Conservation (phyloP, 345 rosid species). For the Eucalyptus viminalis region DNA sequence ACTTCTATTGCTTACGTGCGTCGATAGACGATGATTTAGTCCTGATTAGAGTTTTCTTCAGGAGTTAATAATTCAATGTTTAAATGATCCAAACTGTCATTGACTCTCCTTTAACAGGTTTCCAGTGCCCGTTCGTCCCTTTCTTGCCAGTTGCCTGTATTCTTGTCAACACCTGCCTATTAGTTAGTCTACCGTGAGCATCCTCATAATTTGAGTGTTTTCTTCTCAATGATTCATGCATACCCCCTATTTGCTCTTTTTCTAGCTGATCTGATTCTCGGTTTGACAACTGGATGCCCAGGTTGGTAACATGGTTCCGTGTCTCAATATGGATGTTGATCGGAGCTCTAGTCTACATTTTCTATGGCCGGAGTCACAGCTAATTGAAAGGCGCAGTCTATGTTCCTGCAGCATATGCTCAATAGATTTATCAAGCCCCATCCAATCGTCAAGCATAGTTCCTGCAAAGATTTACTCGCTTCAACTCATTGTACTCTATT, state of each 20-base stretch:
- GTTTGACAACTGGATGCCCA: neutral
- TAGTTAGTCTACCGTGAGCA: slow-evolving; percentile 84
- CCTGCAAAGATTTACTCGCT: neutral
- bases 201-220: neutral
- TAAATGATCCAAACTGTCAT: neutral
- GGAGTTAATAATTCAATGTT: neutral
- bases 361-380: slow-evolving; percentile 67
- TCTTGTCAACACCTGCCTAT: slow-evolving; percentile 78
- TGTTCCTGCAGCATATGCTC: slow-evolving; percentile 44
- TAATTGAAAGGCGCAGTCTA: slow-evolving; percentile 54
- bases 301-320: slow-evolving; percentile 46
- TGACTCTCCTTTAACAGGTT: slow-evolving; percentile 35
- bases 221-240: neutral
- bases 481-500: neutral
- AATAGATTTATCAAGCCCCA: slow-evolving; percentile 27
- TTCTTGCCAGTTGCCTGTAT: slow-evolving; percentile 73
- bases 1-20: neutral
- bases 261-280: neutral
- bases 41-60: neutral
- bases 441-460: neutral
- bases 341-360: slow-evolving; percentile 48
- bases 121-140: slow-evolving; percentile 83
- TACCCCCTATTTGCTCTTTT: neutral
- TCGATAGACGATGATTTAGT: neutral
- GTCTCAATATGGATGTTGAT: slow-evolving; percentile 65